Evolutionary conservation across 169 alveolate species (phyloP), one percentile per base, ranked within the genome.

Genomic region (Theileria sp.): DNA sequence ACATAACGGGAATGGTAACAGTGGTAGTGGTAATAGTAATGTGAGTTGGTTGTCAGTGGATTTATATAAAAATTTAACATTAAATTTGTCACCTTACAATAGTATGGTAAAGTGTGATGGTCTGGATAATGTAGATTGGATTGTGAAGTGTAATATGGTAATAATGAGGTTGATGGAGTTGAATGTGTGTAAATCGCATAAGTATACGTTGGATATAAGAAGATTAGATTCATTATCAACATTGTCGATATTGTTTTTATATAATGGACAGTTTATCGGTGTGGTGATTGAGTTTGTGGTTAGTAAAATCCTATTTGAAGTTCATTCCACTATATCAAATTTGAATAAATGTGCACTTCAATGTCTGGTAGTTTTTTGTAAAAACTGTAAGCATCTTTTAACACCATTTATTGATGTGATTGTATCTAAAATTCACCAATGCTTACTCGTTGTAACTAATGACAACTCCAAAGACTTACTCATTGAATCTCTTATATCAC

Each of bases 321-420:
- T 73, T 5, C 38, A 34, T 68, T 17, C 21, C 26, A 66, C 75
- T 0, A 77, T 60, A 17, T 74, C 75, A 51, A 83, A 44, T 50
- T 72, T 77, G 12, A 58, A 76, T 80, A 44, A 49, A 34, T 17
- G 82, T 10, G 87, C 87, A 9, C 56, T 79, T 0, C 75, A 71
- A 70, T 65, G 87, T 23, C 85, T 85, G 30, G 69, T 62, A 34
- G 51, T 80, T 19, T 56, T 85, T 13, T 85, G 91, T 79, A 85
- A 85, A 65, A 65, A 58, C 76, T 79, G 87, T 69, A 30, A 68
- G n/a, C 28, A 21, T 15, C 60, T 73, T 8, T 49, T 85, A 0
- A 50, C 77, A 23, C 54, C 61, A 9, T 79, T 72, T 51, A 70
- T 85, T 23, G 87, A 85, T n/a, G 80, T 77, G 3, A 79, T 85